phyloP scores from a whole-genome alignment of 257 asterid species.

The Echium plantagineum region DNA sequence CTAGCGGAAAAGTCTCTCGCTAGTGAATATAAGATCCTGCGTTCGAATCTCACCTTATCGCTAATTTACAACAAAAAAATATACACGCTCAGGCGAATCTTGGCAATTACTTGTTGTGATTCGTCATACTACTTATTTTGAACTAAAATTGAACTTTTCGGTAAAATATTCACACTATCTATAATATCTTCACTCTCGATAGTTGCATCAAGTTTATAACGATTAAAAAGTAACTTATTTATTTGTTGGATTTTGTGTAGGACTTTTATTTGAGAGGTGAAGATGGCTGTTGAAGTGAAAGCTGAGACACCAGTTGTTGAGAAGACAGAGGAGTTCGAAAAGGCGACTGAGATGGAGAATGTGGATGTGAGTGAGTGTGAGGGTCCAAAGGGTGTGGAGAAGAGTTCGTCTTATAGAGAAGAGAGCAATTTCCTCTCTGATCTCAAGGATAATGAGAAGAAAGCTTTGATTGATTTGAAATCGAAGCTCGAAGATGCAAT shows the following conservation, averaged over 20 bases:
- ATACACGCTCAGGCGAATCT: too few species aligned
- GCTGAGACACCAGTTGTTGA: conserved; percentile 34
- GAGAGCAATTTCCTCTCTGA: conserved; percentile 62
- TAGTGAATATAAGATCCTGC: too few species aligned
- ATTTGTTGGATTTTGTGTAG: background rate
- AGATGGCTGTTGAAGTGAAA: conserved; percentile 54
- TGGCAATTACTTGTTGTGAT: too few species aligned
- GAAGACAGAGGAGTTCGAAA: conserved; percentile 20
- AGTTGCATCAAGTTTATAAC: too few species aligned
- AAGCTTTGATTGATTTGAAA: conserved; percentile 51
- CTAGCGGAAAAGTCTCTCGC: too few species aligned
- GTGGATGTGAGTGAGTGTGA: conserved; percentile 20
- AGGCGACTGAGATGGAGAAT: conserved; percentile 18
- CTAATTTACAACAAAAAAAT: too few species aligned
- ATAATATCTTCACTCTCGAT: too few species aligned
- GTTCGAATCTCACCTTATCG: too few species aligned
- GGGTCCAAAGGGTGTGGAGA: conserved; percentile 35
- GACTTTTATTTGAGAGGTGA: conserved; percentile 7
- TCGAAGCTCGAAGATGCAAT: conserved; percentile 60
- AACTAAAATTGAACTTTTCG: too few species aligned
- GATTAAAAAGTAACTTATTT: background rate
- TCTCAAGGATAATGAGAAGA: conserved; percentile 54
- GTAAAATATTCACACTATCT: too few species aligned
- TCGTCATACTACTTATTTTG: too few species aligned
- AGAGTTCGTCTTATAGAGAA: conserved; percentile 67